Evolutionary conservation across 2,329 filamentous ascomycete genomes (phyloP).

Genomic region (Alternaria angustiovoidea): DNA sequence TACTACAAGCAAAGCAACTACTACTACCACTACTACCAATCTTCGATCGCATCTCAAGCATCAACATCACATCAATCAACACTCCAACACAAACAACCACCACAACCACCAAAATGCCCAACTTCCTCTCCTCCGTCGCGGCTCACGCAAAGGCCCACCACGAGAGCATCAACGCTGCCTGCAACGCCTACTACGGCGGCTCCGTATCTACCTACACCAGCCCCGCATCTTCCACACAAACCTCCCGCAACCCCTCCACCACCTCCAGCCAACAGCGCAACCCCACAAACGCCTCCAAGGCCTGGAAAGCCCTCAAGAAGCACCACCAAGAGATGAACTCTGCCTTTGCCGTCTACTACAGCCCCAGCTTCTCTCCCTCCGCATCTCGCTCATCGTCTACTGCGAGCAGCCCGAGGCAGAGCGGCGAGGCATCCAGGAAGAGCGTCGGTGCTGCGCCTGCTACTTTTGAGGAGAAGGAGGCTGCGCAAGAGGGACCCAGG

Average conservation of each 20-base stretch:
- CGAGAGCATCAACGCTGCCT: slow-evolving; percentile 40
- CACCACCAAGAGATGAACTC: slow-evolving; percentile 44
- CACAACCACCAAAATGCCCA: slow-evolving; percentile 30
- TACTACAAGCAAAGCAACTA: slow-evolving; percentile 16
- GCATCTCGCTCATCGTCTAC: slow-evolving; percentile 19
- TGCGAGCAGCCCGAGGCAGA: slow-evolving; percentile 22
- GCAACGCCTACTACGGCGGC: slow-evolving; percentile 32
- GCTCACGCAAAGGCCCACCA: slow-evolving; percentile 43
- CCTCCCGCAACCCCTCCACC: slow-evolving; percentile 30
- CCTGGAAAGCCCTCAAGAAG: slow-evolving; percentile 41
- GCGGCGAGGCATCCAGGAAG: slow-evolving; percentile 21
- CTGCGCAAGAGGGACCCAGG: slow-evolving; percentile 15
- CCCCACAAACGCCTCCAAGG: slow-evolving; percentile 32
- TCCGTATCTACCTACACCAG: slow-evolving; percentile 14
- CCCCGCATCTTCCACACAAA: slow-evolving; percentile 11
- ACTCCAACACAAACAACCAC: slow-evolving; percentile 11
- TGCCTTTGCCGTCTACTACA: slow-evolving; percentile 40
- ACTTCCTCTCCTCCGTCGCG: slow-evolving; percentile 34
- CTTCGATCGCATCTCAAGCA: background rate
- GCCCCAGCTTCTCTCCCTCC: slow-evolving; percentile 19
- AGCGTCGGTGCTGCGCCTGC: background rate
- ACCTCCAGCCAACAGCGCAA: slow-evolving; percentile 21
- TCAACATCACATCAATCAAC: slow-evolving; percentile 5
- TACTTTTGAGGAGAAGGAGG: slow-evolving; percentile 8
- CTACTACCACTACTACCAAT: background rate